These are phyloP conservation scores for Trypanosoma scelopori DNA, from an alignment of 208 protist species.

Conservation along the genomic window DNA sequence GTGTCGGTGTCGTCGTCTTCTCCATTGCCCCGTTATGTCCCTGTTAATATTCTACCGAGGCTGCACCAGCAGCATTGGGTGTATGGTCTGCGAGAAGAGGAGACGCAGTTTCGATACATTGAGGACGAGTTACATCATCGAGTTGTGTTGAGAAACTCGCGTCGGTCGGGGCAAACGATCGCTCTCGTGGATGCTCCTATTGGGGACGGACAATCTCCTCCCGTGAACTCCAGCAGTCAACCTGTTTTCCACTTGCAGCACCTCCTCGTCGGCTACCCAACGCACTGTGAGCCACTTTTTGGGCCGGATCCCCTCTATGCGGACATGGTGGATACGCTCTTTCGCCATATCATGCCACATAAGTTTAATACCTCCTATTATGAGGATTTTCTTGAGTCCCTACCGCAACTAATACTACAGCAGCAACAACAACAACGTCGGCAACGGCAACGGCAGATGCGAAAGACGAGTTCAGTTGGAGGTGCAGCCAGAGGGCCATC, in stretches of 20 bases:
- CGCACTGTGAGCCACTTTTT: slow-evolving; percentile 14
- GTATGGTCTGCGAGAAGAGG: slow-evolving; percentile 1
- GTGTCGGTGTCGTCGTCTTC: too few relatives aligned
- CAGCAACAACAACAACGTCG: too few relatives aligned
- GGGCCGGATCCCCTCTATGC: slow-evolving; percentile 11
- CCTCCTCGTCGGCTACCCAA: slow-evolving; percentile 8
- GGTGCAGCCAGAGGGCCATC: not conserved
- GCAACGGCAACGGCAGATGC: not conserved
- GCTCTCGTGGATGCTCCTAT: not conserved
- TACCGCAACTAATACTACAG: too few relatives aligned
- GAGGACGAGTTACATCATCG: not conserved
- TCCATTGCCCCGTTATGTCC: too few relatives aligned
- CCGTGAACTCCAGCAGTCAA: not conserved
- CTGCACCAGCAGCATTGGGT: slow-evolving; percentile 2
- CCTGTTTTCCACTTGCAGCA: slow-evolving; percentile 6
- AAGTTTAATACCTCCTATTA: not conserved
- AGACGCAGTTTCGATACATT: slow-evolving; percentile 8
- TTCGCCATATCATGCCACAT: not conserved
- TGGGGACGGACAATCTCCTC: not conserved
- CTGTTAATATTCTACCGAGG: too few relatives aligned
- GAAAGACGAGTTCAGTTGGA: too few relatives aligned
- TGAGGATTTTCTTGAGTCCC: slow-evolving; percentile 3
- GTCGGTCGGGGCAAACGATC: too few relatives aligned
- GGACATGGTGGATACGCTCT: slow-evolving; percentile 10
- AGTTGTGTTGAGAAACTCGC: not conserved